Base-by-base conservation (phyloP, 176 grass and related monocot species). In the Zizania latifolia region DNA sequence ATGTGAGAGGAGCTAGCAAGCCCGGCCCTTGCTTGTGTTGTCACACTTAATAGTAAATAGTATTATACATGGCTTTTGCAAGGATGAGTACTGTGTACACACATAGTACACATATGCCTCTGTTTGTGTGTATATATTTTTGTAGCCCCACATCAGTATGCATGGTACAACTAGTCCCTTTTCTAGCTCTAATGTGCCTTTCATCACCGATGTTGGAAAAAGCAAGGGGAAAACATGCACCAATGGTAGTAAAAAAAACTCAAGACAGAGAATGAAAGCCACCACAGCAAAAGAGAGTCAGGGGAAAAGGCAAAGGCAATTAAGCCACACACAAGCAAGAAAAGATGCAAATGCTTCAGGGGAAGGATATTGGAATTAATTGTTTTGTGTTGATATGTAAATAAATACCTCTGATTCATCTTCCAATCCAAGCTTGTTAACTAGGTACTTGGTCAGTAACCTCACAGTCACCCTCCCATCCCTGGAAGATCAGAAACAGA, bases 391-490 rank as follows among this genome's bases (percentile, higher is more conserved):
- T 26, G 34, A 45, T 30, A 19, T 32, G n/a, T n/a, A n/a, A n/a
- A 36, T 37, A 73, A 38, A 38, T 90, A 98, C 94, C 94, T 98
- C 75, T 45, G 86, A 89, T 92, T 94, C 94, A 56, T 94, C 79
- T 67, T 87, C 72, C 46, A 94, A 28, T 54, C 88, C 84, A 38
- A 98, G 89, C 75, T 87, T 98, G 71, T 62, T 86, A 64, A 81
- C 84, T 37, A 98, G 58, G 81, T 98, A 98, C 78, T 98, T 98
- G 34, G 86, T 94, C 84, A 98, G 22, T 86, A 92, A 53, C 74
- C 86, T 45, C 26, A 98, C 71, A 21, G 89, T 94, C 63, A 89
- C 88, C 38, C 75, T 92, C 69, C 79, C 94, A 72, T 98, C 94
- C 85, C 94, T 98, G 82, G 3, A 34, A 78, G 76, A 59, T 21